Conservation (phyloP, 108 stramenopile genomes). For the Halocafeteria seosinensis region DNA sequence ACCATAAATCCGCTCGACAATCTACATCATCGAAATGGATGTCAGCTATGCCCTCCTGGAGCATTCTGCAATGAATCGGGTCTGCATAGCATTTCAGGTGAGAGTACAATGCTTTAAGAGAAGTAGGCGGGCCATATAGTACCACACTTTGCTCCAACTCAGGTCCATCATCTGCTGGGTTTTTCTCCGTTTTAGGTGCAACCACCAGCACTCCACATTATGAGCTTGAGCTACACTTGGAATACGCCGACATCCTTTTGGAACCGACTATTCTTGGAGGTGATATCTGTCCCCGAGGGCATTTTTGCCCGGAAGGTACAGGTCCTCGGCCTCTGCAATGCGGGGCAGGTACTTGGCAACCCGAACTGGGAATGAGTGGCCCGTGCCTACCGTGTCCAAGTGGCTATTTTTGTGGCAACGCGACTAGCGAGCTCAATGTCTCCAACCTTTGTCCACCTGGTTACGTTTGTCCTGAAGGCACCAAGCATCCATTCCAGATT, state of each 20-base stretch:
- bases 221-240: background rate
- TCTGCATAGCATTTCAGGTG: too few species aligned
- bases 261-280: slow-evolving; percentile 1
- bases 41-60: too few species aligned
- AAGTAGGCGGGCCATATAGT: too few species aligned
- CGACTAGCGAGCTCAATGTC: background rate
- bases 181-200: slow-evolving; percentile 25
- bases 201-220: background rate
- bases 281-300: background rate
- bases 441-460: slow-evolving; percentile 1
- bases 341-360: background rate
- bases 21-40: too few species aligned
- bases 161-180: too few species aligned
- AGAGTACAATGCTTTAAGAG: too few species aligned
- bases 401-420: slow-evolving; percentile 16
- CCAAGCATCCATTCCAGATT: background rate
- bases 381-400: slow-evolving; percentile 16
- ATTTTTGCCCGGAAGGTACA: background rate
- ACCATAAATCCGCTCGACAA: too few species aligned
- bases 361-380: background rate
- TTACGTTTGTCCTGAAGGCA: slow-evolving; percentile 1
- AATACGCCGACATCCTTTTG: background rate
- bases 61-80: too few species aligned
- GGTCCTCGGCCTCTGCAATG: background rate
- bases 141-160: too few species aligned